Evolutionary conservation across 2,329 filamentous ascomycete species (phyloP).

Genomic region (Tricladium varicosporioides): DNA sequence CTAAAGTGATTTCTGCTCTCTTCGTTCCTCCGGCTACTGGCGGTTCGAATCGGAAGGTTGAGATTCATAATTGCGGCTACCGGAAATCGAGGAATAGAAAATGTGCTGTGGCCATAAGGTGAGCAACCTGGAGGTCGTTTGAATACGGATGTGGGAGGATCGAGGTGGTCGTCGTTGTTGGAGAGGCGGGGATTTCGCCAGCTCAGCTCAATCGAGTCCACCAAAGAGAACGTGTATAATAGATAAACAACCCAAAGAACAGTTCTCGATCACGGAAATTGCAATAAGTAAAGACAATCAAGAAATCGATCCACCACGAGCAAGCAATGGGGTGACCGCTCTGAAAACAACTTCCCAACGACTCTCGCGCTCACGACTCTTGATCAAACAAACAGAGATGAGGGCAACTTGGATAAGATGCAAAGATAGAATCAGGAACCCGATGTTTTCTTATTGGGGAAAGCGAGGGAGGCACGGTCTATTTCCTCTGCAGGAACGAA

Average conservation of each 20-base stretch:
- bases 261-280: not conserved
- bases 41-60: conserved; percentile 31
- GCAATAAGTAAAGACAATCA: not conserved
- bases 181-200: not conserved
- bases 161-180: not conserved
- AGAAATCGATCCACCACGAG: not conserved
- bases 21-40: conserved; percentile 28
- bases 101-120: conserved; percentile 11
- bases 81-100: not conserved
- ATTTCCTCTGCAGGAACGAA: conserved; percentile 22
- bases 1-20: conserved; percentile 33
- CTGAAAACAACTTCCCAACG: too few relatives aligned
- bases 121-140: not conserved
- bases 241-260: not conserved
- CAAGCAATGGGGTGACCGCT: not conserved
- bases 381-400: conserved; percentile 7
- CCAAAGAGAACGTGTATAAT: not conserved
- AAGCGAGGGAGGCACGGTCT: conserved; percentile 6
- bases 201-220: not conserved
- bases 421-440: conserved; percentile 10
- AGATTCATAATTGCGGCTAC: conserved; percentile 31
- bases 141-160: not conserved
- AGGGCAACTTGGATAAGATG: not conserved
- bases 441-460: conserved; percentile 13
- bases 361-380: not conserved